Evolutionary conservation across 139 green algal species (phyloP), one percentile per base, ranked within the genome.

Genomic region (Tetraselmis striata): DNA sequence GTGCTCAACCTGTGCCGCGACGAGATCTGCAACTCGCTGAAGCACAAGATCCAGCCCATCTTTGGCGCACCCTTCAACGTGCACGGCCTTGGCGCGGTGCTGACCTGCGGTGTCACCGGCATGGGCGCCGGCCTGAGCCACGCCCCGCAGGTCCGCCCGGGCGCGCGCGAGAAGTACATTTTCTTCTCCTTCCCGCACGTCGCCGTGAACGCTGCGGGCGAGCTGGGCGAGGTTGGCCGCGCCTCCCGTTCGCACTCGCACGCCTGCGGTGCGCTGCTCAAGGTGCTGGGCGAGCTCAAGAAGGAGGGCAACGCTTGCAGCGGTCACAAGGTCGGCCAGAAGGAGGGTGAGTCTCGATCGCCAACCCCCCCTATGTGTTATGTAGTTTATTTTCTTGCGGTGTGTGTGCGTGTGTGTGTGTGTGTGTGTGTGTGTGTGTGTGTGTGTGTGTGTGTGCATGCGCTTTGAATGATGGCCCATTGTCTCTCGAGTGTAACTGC

Each of bases 151-250:
- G 45, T 67, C 18, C 45, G 45, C 45, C 45, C 45, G 11, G 45
- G 45, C 18, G 45, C 45, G 45, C 45, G 45, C 45, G 83, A 83
- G 32, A 28, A 78, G 25, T 83, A 88, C 59, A 78, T 90, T 22
- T 88, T 90, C 77, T 90, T 88, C 22, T 81, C 84, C 1, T 85
- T 90, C 81, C 87, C 87, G 0, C 87, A 90, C 82, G 82, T 90
- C 75, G 85, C 84, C 59, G 79, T 90, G 23, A 82, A 86, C 29
- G 28, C 76, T 2, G 76, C 28, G 2, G 77, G 86, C 29, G 76
- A 81, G 28, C 67, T 86, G 29, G 86, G 86, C 74, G 32, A 30
- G 22, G 29, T 87, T 23, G 59, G 76, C 2, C 86, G 86, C 31
- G 24, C 77, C 24, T 79, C 78, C 24, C 81, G 86, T 25, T 31